These are phyloP conservation scores for Combretum micranthum DNA, from an alignment of 345 rosid species.

Conservation along the genomic window DNA sequence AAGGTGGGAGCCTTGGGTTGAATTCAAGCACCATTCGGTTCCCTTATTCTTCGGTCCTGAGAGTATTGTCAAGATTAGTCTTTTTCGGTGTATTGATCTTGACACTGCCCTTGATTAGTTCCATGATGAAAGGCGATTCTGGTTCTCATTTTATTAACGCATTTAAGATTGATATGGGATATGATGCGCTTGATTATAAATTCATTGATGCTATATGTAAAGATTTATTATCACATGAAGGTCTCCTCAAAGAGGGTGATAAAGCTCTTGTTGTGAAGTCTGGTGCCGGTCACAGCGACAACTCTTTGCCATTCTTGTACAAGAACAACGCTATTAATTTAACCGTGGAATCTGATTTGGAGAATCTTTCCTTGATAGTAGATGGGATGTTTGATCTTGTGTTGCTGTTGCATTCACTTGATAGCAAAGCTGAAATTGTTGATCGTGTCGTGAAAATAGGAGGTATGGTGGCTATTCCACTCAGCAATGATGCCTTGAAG, in stretches of 20 bases:
- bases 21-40: conserved; percentile 25
- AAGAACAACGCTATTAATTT: conserved; percentile 22
- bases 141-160: conserved; percentile 1
- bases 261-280: conserved; percentile 34
- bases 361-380: conserved; percentile 11
- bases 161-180: conserved; percentile 6
- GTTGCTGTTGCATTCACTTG: conserved; percentile 19
- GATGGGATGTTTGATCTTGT: conserved; percentile 35
- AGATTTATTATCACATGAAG: conserved; percentile 34
- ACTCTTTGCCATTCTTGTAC: conserved; percentile 16
- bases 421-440: conserved; percentile 16
- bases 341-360: conserved; percentile 22
- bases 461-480: conserved; percentile 31
- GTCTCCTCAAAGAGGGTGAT: conserved; percentile 38
- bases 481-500: conserved; percentile 13
- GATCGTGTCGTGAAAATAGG: conserved; percentile 37
- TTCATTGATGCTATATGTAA: conserved; percentile 25
- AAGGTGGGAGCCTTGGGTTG: conserved; percentile 9
- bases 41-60: conserved; percentile 30
- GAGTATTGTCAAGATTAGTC: conserved; percentile 34
- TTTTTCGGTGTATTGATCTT: conserved; percentile 28
- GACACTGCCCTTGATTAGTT: conserved; percentile 25
- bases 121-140: too few species aligned
- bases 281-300: conserved; percentile 14
- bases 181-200: conserved; percentile 17